Conservation (phyloP, 768 basidiomycete species). For the Dendrothele bispora region DNA sequence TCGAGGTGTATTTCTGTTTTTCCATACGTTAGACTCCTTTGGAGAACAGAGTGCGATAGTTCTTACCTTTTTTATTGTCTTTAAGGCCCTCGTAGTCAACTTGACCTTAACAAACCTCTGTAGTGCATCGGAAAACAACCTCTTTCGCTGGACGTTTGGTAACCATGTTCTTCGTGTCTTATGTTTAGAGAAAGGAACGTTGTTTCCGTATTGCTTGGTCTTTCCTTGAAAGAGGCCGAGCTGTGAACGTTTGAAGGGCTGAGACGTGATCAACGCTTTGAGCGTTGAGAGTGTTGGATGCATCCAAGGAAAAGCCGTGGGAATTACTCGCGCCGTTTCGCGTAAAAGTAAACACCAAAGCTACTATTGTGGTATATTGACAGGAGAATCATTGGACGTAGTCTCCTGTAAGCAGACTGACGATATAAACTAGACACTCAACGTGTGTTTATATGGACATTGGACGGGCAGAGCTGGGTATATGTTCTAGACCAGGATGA, state of each 20-base stretch:
- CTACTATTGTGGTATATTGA: no score
- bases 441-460: no score
- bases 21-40: not conserved
- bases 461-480: no score
- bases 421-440: no score
- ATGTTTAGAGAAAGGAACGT: slow-evolving; percentile 84
- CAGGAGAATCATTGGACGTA: no score
- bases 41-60: not conserved
- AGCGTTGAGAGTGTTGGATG: no score
- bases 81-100: slow-evolving; percentile 73
- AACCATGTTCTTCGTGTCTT: slow-evolving; percentile 89
- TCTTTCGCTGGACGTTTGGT: slow-evolving; percentile 82
- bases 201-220: slow-evolving; percentile 80
- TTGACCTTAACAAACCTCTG: slow-evolving; percentile 61
- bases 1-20: slow-evolving; percentile 54
- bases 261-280: slow-evolving; percentile 32
- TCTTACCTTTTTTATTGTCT: slow-evolving; percentile 80
- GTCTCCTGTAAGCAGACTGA: no score
- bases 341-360: no score
- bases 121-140: slow-evolving; percentile 65
- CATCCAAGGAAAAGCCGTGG: no score
- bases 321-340: no score
- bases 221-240: slow-evolving; percentile 84
- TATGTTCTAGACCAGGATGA: no score
- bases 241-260: slow-evolving; percentile 80